Conservation (phyloP, 495 filamentous ascomycete species). For the Hypoxylon crocopeplum region DNA sequence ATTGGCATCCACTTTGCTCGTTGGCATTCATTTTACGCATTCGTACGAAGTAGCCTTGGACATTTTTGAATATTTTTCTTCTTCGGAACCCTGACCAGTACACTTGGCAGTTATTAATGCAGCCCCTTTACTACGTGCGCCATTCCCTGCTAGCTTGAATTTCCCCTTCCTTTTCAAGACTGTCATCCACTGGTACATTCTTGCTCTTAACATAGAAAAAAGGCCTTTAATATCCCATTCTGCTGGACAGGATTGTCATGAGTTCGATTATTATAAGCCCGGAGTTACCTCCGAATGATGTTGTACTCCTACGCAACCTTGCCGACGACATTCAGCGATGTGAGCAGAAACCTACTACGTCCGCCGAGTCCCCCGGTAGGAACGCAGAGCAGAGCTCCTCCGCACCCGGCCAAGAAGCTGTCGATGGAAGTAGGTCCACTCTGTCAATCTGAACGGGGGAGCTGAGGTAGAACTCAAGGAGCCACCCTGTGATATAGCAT, state of each 20-base stretch:
- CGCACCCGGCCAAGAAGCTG: slow-evolving; percentile 26
- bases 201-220: not conserved
- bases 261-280: slow-evolving; percentile 47
- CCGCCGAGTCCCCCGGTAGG: slow-evolving; percentile 8
- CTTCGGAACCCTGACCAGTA: not conserved
- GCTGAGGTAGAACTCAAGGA: slow-evolving; percentile 12
- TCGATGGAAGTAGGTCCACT: slow-evolving; percentile 25
- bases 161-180: slow-evolving; percentile 6
- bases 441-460: slow-evolving; percentile 17
- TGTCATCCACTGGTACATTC: not conserved
- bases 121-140: slow-evolving; percentile 22
- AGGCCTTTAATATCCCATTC: slow-evolving; percentile 3
- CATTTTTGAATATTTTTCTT: too few species aligned
- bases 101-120: slow-evolving; percentile 18
- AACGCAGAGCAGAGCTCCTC: slow-evolving; percentile 2
- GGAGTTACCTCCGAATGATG: slow-evolving; percentile 57
- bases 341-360: slow-evolving; percentile 11
- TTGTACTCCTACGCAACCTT: slow-evolving; percentile 57
- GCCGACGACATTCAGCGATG: slow-evolving; percentile 43
- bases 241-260: slow-evolving; percentile 34
- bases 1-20: too few species aligned
- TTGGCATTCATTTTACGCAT: too few species aligned
- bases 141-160: slow-evolving; percentile 3
- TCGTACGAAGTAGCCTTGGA: too few species aligned
- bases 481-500: slow-evolving; percentile 3